phyloP scores from a whole-genome alignment of 371 early-diverging fungal genomes.

The Capillidium heterosporum region DNA sequence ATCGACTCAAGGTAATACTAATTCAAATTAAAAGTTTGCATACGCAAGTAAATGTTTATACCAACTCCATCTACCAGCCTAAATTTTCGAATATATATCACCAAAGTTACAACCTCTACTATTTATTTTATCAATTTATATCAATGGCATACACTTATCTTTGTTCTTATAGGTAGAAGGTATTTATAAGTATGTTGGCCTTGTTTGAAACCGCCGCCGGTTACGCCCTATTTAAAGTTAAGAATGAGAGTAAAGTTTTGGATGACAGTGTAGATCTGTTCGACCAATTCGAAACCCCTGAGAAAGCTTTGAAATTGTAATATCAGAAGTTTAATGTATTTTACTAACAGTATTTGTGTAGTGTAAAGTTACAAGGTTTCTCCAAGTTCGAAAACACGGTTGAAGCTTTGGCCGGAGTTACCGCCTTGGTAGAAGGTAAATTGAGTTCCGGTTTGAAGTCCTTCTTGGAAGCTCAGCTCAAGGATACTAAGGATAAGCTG shows the following conservation, averaged over 20 bases:
- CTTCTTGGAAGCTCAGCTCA: constrained; percentile 68
- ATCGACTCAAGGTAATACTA: too few species aligned
- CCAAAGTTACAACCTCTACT: too few species aligned
- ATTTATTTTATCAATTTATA: too few species aligned
- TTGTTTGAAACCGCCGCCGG: constrained; percentile 80
- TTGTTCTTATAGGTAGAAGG: too few species aligned
- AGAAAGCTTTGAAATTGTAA: constrained; percentile 58
- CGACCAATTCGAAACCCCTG: constrained; percentile 59
- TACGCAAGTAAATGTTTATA: too few species aligned
- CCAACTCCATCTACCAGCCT: too few species aligned
- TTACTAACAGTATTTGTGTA: constrained; percentile 10
- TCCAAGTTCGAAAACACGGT: constrained; percentile 93
- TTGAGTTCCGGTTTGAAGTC: constrained; percentile 74
- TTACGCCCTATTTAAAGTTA: constrained; percentile 72
- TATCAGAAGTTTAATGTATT: constrained; percentile 7
- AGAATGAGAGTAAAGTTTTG: constrained; percentile 53
- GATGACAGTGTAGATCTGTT: constrained; percentile 50
- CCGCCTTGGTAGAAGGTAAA: constrained; percentile 89
- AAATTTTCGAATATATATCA: too few species aligned
- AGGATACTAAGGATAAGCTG: constrained; percentile 74
- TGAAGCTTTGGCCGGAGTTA: constrained; percentile 85
- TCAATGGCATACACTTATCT: too few species aligned
- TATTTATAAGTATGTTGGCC: constrained; percentile 35
- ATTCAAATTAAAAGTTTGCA: too few species aligned
- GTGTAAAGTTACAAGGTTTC: constrained; percentile 85